Conservation (phyloP, 2,329 filamentous ascomycete species). For the Epichloe aotearoae region DNA sequence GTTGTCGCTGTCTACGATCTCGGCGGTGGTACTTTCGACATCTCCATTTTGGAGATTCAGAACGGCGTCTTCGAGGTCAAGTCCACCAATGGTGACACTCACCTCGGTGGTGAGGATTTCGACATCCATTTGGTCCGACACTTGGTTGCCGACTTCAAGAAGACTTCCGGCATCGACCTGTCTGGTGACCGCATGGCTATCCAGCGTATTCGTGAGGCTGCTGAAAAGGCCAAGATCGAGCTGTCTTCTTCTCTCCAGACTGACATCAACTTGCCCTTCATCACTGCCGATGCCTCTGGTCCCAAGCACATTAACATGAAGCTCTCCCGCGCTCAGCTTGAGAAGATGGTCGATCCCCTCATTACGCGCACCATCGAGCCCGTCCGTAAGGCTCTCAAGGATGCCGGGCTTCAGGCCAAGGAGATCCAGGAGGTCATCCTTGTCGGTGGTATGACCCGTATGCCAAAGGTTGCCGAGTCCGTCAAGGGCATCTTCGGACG, state of each 20-base stretch:
- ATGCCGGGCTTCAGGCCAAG: conserved; percentile 79
- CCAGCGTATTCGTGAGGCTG: conserved; percentile 95
- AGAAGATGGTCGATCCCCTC: conserved; percentile 81
- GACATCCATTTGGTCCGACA: conserved; percentile 90
- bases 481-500: conserved; percentile 96
- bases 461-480: conserved; percentile 94
- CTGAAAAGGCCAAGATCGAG: conserved; percentile 99
- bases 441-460: conserved; percentile 97
- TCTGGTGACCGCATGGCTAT: conserved; percentile 93
- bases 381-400: conserved; percentile 93
- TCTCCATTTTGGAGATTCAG: conserved; percentile 93
- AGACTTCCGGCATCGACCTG: conserved; percentile 82
- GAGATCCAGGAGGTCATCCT: conserved; percentile 97
- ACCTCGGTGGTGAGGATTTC: conserved; percentile 96
- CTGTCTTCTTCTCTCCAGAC: conserved; percentile 89
- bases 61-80: conserved; percentile 98
- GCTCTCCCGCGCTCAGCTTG: conserved; percentile 83
- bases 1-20: conserved; percentile 95
- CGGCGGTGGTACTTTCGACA: conserved; percentile 98
- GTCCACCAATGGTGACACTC: conserved; percentile 97
- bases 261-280: conserved; percentile 97
- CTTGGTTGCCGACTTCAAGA: conserved; percentile 93
- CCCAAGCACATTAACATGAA: conserved; percentile 98
- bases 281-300: conserved; percentile 87
- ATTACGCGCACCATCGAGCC: conserved; percentile 80